Base-by-base conservation (phyloP, 352 stramenopile species). In the Plasmopara muralis region DNA sequence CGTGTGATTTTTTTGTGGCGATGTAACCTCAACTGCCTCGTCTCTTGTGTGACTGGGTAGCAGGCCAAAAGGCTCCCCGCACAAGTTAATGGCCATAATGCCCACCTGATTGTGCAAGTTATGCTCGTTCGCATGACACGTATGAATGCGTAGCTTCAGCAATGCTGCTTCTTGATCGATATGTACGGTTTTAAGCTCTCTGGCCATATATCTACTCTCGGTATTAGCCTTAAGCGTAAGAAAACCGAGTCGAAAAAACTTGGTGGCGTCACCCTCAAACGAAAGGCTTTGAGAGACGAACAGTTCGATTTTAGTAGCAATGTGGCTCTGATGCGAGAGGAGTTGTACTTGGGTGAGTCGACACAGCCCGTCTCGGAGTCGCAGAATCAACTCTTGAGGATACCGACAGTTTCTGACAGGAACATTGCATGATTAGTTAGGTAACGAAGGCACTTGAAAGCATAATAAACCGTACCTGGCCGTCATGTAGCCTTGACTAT, bases 141-240 rank as follows among this genome's bases (percentile, higher is more conserved):
- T 59, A 50, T 97, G 87, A 29, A 97, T 68, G n/a, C 89, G 57
- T 29, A 97, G 67, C 64, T 95, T 95, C 28, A 97, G 51, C 30
- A 93, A 89, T 20, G 62, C 65, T 10, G 83, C 81, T 33, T 87
- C 70, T 43, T 88, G 78, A 58, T 95, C 77, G 31, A 98, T 89
- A 25, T 96, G 86, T 16, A 97, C 83, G 0, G 78, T 90, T 64
- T 98, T 97, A 46, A 98, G 79, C 69, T 98, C 91, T 14, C 91
- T 74, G 2, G 91, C 90, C 70, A 77, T 76, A 64, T 87, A 92
- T 37, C 83, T 70, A 53, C 77, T 94, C 68, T 90, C 78, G 0
- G 77, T 70, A 45, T 94, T 94, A n/a, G 70, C 62, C 52, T 92
- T 90, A 38, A 94, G 71, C 25, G 77, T 89, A 8, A 93, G 55